Evolutionary conservation across 192 early-diverging fungal species (phyloP).

Genomic region (Pilaira anomala): DNA sequence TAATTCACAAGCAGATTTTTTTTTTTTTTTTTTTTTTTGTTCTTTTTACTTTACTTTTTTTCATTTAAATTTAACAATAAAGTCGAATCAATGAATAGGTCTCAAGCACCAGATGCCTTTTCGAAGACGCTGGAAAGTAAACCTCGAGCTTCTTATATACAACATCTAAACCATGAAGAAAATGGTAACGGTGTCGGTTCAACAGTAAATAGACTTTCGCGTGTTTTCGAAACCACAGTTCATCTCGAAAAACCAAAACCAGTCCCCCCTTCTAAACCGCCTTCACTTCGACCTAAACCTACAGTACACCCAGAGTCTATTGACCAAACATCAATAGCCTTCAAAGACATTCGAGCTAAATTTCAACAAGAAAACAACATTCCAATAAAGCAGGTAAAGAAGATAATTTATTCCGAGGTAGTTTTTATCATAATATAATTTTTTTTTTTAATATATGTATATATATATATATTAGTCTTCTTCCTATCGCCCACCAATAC

Average conservation of each 20-base stretch:
- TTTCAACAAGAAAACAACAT: slow-evolving; percentile 20
- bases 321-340: slow-evolving; percentile 17
- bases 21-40: slow-evolving; percentile 45
- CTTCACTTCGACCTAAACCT: slow-evolving; percentile 5
- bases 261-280: slow-evolving; percentile 22
- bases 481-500: slow-evolving; percentile 3
- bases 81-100: slow-evolving; percentile 3
- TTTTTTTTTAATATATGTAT: not conserved
- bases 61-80: too few species aligned
- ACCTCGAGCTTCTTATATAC: slow-evolving; percentile 11
- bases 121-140: slow-evolving; percentile 17
- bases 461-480: not conserved
- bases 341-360: slow-evolving; percentile 29
- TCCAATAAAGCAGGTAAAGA: not conserved
- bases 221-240: slow-evolving; percentile 19
- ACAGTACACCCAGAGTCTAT: not conserved
- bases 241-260: slow-evolving; percentile 10
- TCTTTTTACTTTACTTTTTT: slow-evolving; percentile 24
- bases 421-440: not conserved
- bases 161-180: not conserved
- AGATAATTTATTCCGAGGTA: not conserved
- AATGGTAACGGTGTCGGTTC: slow-evolving; percentile 1
- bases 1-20: slow-evolving; percentile 28
- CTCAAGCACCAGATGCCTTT: slow-evolving; percentile 20
- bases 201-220: slow-evolving; percentile 25